Base-by-base conservation (phyloP, 768 basidiomycete species). In the Amanita exitialis region DNA sequence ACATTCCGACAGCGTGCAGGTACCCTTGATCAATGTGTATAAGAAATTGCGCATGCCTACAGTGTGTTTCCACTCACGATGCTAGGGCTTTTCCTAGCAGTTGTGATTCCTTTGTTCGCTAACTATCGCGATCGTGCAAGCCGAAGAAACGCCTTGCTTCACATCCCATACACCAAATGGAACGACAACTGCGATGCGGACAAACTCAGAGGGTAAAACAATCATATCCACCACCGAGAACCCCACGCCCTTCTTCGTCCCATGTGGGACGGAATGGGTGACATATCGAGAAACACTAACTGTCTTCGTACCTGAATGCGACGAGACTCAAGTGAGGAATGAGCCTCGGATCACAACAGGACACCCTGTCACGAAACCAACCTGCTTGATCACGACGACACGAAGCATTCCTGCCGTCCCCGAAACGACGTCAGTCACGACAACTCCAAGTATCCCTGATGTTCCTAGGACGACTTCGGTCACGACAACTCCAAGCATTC, bases 241-340 rank as follows among this genome's bases (percentile, higher is more conserved):
- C 48, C 37, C 49, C 21, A 62, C 61, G 6, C 48, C 61, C 0
- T 53, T 60, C 23, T 62, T 53, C 30, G 59, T 57, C n/a, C 61
- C 61, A 4, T 58, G 58, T 47, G 57, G 54, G 5, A 54, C 56
- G 9, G 59, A 58, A 23, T 62, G 61, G 59, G 53, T 51, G 28
- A 58, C 55, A 7, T 21, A 41, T 32, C 54, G 54, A 8, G 58
- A 59, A 41, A 60, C 58, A 4, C 44, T 59, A 2, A 62, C 61
- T 4, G 59, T 57, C n/a, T 27, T 58, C 18, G 25, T 54, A 3
- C 28, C 55, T 4, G 58, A 59, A 12, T 62, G 61, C 45, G 39
- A 59, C 35, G 50, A 60, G 47, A 60, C 58, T 12, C 58, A 60
- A 43, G 59, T 57, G 13, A 52, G 59, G 6, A 49, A 58, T 47